A percentile compares a stretch with the other conserved stretches of the same genome.
Evolutionary conservation across 352 stramenopile species (phyloP).

Genomic region (Poterioochromonas sp.): DNA sequence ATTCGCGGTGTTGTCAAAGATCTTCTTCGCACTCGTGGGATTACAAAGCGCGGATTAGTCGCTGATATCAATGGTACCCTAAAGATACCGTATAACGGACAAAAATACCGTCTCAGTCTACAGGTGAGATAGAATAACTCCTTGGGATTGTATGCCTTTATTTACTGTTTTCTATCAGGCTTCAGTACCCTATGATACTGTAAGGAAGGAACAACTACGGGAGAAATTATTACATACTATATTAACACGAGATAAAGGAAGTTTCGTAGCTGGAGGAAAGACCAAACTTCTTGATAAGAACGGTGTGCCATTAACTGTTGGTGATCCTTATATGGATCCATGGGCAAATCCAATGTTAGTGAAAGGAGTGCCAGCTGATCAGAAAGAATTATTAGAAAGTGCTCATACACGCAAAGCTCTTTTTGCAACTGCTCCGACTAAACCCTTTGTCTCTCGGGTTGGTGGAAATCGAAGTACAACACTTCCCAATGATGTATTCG

Average conservation of each 20-base stretch:
- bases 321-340: constrained; percentile 41
- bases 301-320: neutral
- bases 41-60: constrained; percentile 36
- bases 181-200: constrained; percentile 42
- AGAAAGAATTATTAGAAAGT: constrained; percentile 39
- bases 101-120: constrained; percentile 37
- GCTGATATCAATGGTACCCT: constrained; percentile 46
- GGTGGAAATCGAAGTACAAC: constrained; percentile 47
- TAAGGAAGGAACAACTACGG: constrained; percentile 11
- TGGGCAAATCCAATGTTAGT: constrained; percentile 49
- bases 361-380: constrained; percentile 39
- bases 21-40: constrained; percentile 42
- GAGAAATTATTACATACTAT: neutral
- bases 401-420: constrained; percentile 33
- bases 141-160: neutral
- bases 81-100: constrained; percentile 36
- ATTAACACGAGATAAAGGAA: neutral
- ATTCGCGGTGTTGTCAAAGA: constrained; percentile 47
- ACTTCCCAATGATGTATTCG: constrained; percentile 48
- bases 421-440: constrained; percentile 34
- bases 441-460: constrained; percentile 46
- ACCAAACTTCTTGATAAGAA: neutral
- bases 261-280: constrained; percentile 17
- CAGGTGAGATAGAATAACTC: constrained; percentile 30
- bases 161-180: constrained; percentile 20